These are phyloP conservation scores for Mesembryanthemum crystallinum DNA, from an alignment of 148 eudicot genomes.

Conservation along the genomic window DNA sequence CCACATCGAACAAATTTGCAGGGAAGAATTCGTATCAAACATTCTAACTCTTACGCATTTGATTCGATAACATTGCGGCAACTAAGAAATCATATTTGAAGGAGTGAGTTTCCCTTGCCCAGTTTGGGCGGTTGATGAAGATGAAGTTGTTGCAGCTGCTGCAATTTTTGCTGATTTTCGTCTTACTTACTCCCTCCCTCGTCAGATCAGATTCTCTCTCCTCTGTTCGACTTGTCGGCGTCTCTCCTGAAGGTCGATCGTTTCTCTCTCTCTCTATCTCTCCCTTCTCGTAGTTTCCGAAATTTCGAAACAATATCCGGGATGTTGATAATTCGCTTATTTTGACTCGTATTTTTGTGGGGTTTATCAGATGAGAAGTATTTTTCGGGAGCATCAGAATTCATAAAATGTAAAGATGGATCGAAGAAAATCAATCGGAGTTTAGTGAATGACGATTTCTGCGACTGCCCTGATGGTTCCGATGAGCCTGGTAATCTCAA, in stretches of 20 bases:
- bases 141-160: constrained; percentile 19
- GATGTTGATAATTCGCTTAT: not conserved
- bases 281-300: not conserved
- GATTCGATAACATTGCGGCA: not conserved
- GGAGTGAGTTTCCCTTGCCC: not conserved
- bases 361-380: constrained; percentile 54
- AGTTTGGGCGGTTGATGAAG: constrained; percentile 5
- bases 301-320: not conserved
- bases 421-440: constrained; percentile 61
- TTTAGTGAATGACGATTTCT: constrained; percentile 86
- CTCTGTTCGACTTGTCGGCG: constrained; percentile 40
- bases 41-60: not conserved
- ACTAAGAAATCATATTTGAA: not conserved
- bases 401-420: constrained; percentile 80
- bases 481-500: constrained; percentile 75
- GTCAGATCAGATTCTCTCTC: constrained; percentile 42
- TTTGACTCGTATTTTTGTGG: not conserved
- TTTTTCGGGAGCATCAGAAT: constrained; percentile 39
- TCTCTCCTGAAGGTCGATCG: constrained; percentile 50
- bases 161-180: constrained; percentile 11
- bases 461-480: constrained; percentile 85
- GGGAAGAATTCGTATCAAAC: not conserved
- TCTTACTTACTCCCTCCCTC: constrained; percentile 13
- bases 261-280: too few relatives aligned
- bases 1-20: not conserved